Evolutionary conservation across 768 basidiomycete genomes (phyloP).

Genomic region (Pulveroboletus sp.): DNA sequence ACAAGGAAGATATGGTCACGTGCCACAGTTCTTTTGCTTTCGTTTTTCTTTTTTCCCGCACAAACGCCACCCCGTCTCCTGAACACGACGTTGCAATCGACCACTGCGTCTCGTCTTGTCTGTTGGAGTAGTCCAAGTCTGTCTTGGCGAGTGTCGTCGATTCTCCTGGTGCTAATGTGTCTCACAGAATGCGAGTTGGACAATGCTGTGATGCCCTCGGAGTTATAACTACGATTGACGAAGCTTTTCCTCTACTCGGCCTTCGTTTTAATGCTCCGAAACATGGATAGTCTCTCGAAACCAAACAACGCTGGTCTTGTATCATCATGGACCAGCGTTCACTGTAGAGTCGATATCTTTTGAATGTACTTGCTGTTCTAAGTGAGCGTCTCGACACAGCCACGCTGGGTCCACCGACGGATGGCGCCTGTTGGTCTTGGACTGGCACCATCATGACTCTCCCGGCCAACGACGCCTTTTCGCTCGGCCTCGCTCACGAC

Average conservation of each 20-base stretch:
- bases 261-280: constrained; percentile 83
- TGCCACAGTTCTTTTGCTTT: background rate
- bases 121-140: background rate
- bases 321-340: constrained; percentile 22
- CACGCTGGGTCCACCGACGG: background rate
- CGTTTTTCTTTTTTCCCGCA: no score
- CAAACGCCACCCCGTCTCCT: background rate
- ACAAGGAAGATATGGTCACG: background rate
- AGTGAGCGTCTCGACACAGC: constrained; percentile 8
- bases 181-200: background rate
- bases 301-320: constrained; percentile 47
- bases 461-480: constrained; percentile 35
- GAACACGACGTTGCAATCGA: background rate
- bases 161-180: no score
- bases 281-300: constrained; percentile 57
- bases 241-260: constrained; percentile 52
- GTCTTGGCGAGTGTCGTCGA: background rate
- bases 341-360: constrained; percentile 30
- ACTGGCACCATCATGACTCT: constrained; percentile 22
- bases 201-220: constrained; percentile 38
- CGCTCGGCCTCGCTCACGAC: constrained; percentile 34
- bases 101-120: background rate
- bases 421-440: background rate
- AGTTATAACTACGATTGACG: constrained; percentile 85
- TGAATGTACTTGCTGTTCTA: background rate